These are phyloP conservation scores for Heliamphora pulchella DNA, from an alignment of 179 eudicot genomes.

Conservation along the genomic window DNA sequence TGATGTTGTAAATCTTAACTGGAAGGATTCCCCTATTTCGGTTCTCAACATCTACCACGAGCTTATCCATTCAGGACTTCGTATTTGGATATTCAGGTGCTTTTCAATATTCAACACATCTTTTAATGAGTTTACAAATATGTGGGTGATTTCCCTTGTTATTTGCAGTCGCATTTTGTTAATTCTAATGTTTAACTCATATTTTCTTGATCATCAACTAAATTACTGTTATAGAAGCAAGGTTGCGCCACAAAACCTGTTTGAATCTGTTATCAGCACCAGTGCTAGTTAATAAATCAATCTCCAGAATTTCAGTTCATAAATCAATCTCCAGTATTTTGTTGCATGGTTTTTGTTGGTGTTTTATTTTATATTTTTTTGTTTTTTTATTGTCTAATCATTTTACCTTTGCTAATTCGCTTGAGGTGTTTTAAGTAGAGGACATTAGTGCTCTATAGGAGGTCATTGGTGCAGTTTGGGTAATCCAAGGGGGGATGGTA, in stretches of 20 bases:
- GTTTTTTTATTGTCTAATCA: neutral
- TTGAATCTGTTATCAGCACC: neutral
- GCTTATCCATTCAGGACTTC: conserved; percentile 66
- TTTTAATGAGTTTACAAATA: neutral
- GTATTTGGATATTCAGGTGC: conserved; percentile 94
- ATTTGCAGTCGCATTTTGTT: conserved; percentile 2
- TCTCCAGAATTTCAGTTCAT: no score
- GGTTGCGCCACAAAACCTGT: neutral
- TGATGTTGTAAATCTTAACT: conserved; percentile 37
- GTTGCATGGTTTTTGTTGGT: neutral
- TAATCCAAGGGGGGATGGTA: neutral
- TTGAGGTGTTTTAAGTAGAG: neutral
- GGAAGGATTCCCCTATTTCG: conserved; percentile 75
- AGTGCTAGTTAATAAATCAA: no score
- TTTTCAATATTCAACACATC: neutral
- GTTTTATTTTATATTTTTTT: neutral
- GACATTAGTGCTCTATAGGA: neutral
- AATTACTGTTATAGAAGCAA: neutral
- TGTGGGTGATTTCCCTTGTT: neutral
- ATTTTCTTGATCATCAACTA: neutral
- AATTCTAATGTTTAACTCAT: neutral
- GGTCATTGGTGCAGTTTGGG: neutral
- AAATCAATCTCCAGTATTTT: neutral
- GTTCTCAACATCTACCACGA: conserved; percentile 68
- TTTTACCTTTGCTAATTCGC: neutral